Conservation (phyloP, 2,329 filamentous ascomycete species). For the Alternaria tenuissima region DNA sequence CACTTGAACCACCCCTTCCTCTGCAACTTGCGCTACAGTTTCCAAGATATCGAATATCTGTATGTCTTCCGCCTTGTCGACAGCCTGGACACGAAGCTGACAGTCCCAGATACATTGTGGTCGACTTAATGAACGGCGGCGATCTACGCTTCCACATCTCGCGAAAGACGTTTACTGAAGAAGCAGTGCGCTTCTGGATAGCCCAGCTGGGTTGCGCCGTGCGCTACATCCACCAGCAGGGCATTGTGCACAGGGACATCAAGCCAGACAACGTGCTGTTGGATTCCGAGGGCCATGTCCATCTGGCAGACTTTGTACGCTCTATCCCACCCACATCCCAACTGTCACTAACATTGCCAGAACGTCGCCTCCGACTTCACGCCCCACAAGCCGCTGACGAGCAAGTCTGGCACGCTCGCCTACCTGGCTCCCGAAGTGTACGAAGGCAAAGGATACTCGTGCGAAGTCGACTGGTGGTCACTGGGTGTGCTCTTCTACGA, state of each 20-base stretch:
- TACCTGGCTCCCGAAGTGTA: conserved; percentile 98
- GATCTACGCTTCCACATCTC: conserved; percentile 98
- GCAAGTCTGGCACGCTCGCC: conserved; percentile 95
- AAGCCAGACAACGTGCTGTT: conserved; percentile 55
- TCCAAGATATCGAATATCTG: conserved; percentile 99
- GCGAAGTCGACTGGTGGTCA: conserved; percentile 98
- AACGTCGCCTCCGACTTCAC: conserved; percentile 96
- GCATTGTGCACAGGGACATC: conserved; percentile 54
- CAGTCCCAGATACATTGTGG: conserved; percentile 77
- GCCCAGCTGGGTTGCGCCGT: conserved; percentile 91
- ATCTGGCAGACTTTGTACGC: conserved; percentile 95
- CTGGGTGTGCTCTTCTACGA: conserved; percentile 98
- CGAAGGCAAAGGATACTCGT: conserved; percentile 84
- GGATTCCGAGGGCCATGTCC: conserved; percentile 72
- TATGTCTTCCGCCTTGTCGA: conserved; percentile 58
- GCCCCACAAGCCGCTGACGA: conserved; percentile 82
- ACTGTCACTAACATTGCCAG: conserved; percentile 61
- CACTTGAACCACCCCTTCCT: conserved; percentile 98
- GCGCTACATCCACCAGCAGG: conserved; percentile 58
- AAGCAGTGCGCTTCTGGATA: conserved; percentile 97
- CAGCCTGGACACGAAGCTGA: conserved; percentile 19
- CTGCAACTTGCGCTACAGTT: conserved; percentile 98
- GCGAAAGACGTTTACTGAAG: conserved; percentile 96
- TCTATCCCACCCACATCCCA: background rate
- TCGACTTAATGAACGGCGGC: conserved; percentile 97